phyloP scores from a whole-genome alignment of 148 eudicot species.

The Vaccinium myrtillus region DNA sequence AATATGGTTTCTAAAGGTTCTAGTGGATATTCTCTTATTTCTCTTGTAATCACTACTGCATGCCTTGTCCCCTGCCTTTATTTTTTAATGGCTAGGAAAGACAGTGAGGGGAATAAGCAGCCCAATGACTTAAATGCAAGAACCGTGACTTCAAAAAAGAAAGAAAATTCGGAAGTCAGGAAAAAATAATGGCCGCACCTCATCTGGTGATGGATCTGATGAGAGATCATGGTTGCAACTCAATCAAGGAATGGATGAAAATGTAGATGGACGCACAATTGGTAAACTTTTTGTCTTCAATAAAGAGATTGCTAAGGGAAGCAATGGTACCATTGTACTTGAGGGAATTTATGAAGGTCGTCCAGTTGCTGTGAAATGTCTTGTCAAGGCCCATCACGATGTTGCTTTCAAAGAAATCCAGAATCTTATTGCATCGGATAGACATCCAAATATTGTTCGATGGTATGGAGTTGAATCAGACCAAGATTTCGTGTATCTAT shows the following conservation, averaged over 20 bases:
- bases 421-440: conserved; percentile 87
- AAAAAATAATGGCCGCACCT: conserved; percentile 26
- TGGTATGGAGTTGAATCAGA: conserved; percentile 92
- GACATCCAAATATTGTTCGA: conserved; percentile 83
- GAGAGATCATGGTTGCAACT: conserved; percentile 35
- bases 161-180: conserved; percentile 62
- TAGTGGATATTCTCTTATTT: conserved; percentile 26
- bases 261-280: conserved; percentile 48
- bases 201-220: conserved; percentile 29
- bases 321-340: conserved; percentile 90
- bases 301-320: conserved; percentile 87
- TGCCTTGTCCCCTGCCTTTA: conserved; percentile 25
- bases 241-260: conserved; percentile 35
- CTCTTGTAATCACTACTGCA: conserved; percentile 31
- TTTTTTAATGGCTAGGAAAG: conserved; percentile 20
- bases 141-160: conserved; percentile 44
- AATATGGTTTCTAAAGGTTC: conserved; percentile 23
- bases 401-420: conserved; percentile 90
- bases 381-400: conserved; percentile 83
- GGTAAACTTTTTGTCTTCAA: conserved; percentile 65
- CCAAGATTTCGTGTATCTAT: conserved; percentile 78
- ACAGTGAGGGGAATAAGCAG: conserved; percentile 24
- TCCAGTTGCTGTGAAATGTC: conserved; percentile 87
- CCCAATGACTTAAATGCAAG: conserved; percentile 32
- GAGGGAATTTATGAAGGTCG: conserved; percentile 92